Conservation (phyloP, 2,329 filamentous ascomycete species). For the Mycocentrospora acerina region DNA sequence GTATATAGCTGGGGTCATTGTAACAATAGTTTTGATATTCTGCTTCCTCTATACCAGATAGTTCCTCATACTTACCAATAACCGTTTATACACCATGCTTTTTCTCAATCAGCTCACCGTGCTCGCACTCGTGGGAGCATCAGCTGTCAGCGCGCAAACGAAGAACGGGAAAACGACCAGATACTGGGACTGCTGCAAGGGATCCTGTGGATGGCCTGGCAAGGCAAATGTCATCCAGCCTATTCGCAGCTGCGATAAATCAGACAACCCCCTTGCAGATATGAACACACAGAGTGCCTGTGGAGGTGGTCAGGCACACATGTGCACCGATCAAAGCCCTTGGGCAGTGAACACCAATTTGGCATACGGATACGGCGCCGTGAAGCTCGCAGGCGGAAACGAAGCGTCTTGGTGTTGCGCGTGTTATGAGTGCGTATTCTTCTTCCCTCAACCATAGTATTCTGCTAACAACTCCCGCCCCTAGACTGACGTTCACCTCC, state of each 20-base stretch:
- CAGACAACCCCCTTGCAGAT: conserved; percentile 58
- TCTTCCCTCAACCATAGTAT: background rate
- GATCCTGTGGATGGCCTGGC: conserved; percentile 62
- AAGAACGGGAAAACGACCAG: conserved; percentile 37
- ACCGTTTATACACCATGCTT: no score
- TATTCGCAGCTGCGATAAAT: conserved; percentile 57
- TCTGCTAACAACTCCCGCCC: conserved; percentile 6
- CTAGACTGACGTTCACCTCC: conserved; percentile 58
- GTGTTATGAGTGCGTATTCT: conserved; percentile 55
- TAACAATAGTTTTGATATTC: no score
- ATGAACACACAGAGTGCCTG: conserved; percentile 56
- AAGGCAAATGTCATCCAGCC: conserved; percentile 58
- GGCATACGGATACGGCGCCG: conserved; percentile 68
- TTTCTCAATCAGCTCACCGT: no score
- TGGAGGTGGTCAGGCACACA: conserved; percentile 57
- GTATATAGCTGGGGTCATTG: no score
- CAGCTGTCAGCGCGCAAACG: conserved; percentile 28
- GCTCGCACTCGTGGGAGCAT: conserved; percentile 27
- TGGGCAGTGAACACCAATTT: conserved; percentile 60
- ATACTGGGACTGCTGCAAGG: conserved; percentile 67
- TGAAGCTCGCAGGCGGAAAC: conserved; percentile 54
- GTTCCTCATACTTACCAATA: no score
- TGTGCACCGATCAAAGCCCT: conserved; percentile 62
- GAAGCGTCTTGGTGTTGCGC: conserved; percentile 66
- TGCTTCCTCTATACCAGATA: no score